Percentiles rank a stretch among this genome's conserved stretches.
phyloP scores from a whole-genome alignment of 768 basidiomycete genomes.

The Trametes cinnabarina region DNA sequence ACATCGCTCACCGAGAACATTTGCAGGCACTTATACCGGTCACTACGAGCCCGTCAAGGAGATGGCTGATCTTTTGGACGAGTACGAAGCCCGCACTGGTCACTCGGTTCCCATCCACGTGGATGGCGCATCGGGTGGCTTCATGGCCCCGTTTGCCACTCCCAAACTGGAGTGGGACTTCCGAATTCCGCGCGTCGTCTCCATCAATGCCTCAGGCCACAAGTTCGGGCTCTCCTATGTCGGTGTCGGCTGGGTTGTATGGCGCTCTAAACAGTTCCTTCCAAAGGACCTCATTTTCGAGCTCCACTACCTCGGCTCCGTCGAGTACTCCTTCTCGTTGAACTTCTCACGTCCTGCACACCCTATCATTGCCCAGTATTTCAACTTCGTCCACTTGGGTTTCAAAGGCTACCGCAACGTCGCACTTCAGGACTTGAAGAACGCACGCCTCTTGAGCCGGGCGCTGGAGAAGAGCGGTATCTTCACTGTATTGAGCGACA shows the following conservation, averaged over 20 bases:
- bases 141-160: conserved; percentile 59
- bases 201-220: conserved; percentile 59
- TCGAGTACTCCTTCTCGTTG: conserved; percentile 75
- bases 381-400: conserved; percentile 61
- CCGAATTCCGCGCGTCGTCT: conserved; percentile 55
- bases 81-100: conserved; percentile 49
- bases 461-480: conserved; percentile 58
- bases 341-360: conserved; percentile 63
- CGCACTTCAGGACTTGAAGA: conserved; percentile 49
- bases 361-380: conserved; percentile 61
- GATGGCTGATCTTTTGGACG: conserved; percentile 71
- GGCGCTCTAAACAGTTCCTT: conserved; percentile 53
- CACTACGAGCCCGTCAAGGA: conserved; percentile 79
- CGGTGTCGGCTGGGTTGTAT: conserved; percentile 65
- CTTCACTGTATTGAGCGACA: conserved; percentile 52
- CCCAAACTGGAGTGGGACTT: conserved; percentile 61
- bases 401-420: conserved; percentile 51
- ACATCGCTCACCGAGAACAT: background rate
- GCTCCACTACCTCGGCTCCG: conserved; percentile 48
- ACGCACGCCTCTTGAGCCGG: conserved; percentile 63
- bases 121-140: conserved; percentile 61
- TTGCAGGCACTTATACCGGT: conserved; percentile 46
- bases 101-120: conserved; percentile 41
- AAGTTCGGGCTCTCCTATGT: conserved; percentile 58
- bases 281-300: conserved; percentile 73